A percentile compares a stretch with the other conserved stretches of the same genome.
phyloP scores from a whole-genome alignment of 78 protist species.

The Diacronema lutheri region DNA sequence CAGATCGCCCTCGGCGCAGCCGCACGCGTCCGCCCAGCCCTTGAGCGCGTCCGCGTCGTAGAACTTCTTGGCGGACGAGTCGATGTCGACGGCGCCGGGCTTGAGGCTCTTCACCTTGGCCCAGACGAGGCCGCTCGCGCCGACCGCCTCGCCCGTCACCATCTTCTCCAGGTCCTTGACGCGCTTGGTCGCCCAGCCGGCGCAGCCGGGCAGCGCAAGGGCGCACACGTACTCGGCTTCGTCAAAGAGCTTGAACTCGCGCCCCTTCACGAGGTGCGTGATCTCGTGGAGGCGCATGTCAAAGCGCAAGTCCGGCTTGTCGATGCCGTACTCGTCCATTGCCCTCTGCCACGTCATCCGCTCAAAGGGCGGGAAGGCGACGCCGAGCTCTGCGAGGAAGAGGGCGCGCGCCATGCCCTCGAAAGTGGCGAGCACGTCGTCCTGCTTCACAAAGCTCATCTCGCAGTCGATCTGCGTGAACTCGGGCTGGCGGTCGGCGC shows the following conservation, averaged over 20 bases:
- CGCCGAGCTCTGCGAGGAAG: not conserved
- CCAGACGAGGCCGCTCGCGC: constrained; percentile 14
- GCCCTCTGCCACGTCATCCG: not conserved
- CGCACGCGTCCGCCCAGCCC: constrained; percentile 6
- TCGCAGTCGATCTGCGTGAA: constrained; percentile 17
- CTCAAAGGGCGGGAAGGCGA: not conserved
- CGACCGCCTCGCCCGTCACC: not conserved
- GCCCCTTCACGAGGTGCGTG: constrained; percentile 11
- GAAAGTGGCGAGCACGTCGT: not conserved
- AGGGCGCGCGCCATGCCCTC: not conserved
- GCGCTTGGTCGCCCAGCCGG: not conserved
- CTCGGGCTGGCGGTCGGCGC: not conserved
- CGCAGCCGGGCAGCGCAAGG: not conserved
- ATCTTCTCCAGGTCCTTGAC: constrained; percentile 15
- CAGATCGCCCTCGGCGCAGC: not conserved
- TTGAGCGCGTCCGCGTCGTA: not conserved
- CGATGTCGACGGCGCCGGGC: not conserved
- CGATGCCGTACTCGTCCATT: not conserved
- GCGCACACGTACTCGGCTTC: constrained; percentile 8
- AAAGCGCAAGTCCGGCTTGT: constrained; percentile 30
- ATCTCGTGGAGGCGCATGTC: not conserved
- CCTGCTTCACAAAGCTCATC: not conserved
- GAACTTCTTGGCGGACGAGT: not conserved
- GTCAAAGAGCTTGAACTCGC: constrained; percentile 10
- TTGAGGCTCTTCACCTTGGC: not conserved